Conservation (phyloP, 257 asterid genomes). For the Thymus quinquecostatus region DNA sequence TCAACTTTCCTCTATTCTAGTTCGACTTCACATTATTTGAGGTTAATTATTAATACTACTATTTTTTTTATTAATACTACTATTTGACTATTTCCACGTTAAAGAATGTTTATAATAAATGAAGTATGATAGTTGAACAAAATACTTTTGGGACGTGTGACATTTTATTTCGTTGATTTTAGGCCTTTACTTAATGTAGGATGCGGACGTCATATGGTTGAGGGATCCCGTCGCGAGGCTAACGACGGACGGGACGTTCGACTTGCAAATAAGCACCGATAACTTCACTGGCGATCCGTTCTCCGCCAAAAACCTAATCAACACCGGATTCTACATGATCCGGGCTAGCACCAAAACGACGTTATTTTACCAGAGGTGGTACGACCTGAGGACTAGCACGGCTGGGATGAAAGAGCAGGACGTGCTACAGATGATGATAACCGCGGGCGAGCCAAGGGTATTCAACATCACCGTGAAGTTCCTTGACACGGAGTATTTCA, state of each 20-base stretch:
- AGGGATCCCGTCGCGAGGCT: slow-evolving; percentile 57
- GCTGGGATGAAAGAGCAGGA: slow-evolving; percentile 69
- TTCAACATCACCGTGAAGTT: slow-evolving; percentile 37
- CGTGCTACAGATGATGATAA: slow-evolving; percentile 47
- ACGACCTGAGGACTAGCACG: slow-evolving; percentile 40
- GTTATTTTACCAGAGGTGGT: slow-evolving; percentile 50
- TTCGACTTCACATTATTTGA: too few species aligned
- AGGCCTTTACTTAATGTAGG: slow-evolving; percentile 39
- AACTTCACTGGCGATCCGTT: slow-evolving; percentile 41
- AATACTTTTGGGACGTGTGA: too few species aligned
- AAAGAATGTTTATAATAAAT: too few species aligned
- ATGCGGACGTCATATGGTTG: slow-evolving; percentile 65
- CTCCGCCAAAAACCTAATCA: slow-evolving; percentile 45
- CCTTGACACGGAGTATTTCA: slow-evolving; percentile 52
- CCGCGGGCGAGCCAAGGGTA: background rate
- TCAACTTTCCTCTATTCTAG: too few species aligned
- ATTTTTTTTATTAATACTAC: too few species aligned
- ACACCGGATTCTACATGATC: slow-evolving; percentile 68
- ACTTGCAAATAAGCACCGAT: slow-evolving; percentile 68
- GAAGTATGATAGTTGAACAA: too few species aligned
- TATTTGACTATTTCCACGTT: too few species aligned
- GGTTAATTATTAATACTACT: too few species aligned
- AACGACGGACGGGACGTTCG: slow-evolving; percentile 37
- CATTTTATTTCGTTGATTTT: too few species aligned
- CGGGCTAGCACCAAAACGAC: slow-evolving; percentile 54